A percentile compares a stretch with the other conserved stretches of the same genome.
phyloP scores from a whole-genome alignment of 2,329 filamentous ascomycete species.

The Pseudogymnoascus sp. region DNA sequence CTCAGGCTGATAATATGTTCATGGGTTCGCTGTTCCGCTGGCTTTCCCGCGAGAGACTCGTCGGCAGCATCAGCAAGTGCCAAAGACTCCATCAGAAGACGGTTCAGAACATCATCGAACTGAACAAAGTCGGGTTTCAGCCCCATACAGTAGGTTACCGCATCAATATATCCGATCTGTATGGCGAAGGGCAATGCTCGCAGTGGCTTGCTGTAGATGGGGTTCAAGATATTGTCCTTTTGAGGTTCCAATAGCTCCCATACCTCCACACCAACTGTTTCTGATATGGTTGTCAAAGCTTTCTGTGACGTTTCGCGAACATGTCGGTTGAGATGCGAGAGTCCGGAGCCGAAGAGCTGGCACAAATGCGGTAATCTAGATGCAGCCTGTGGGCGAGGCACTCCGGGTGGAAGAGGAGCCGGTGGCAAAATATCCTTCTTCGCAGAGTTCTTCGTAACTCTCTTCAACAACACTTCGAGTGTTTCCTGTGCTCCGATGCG shows the following conservation, averaged over 20 bases:
- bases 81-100: constrained; percentile 85
- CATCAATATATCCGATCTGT: constrained; percentile 97
- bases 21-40: constrained; percentile 88
- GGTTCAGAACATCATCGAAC: constrained; percentile 86
- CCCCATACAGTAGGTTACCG: constrained; percentile 88
- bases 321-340: constrained; percentile 93
- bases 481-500: constrained; percentile 76
- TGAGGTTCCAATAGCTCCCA: constrained; percentile 85
- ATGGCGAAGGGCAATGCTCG: constrained; percentile 87
- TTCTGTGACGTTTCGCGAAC: constrained; percentile 81
- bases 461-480: constrained; percentile 68
- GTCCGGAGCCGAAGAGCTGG: constrained; percentile 75
- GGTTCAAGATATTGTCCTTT: constrained; percentile 79
- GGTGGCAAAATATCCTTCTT: constrained; percentile 63
- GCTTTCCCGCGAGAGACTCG: constrained; percentile 85
- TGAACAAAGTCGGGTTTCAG: constrained; percentile 82
- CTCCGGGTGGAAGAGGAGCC: constrained; percentile 47
- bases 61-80: constrained; percentile 92
- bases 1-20: constrained; percentile 86
- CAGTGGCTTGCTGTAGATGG: constrained; percentile 92
- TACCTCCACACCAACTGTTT: constrained; percentile 68
- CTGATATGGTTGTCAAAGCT: constrained; percentile 73
- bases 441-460: constrained; percentile 70
- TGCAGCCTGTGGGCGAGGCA: constrained; percentile 50
- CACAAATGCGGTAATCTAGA: constrained; percentile 69